Percentiles rank a stretch among this genome's conserved stretches.
Evolutionary conservation across 495 filamentous ascomycete species (phyloP).

Genomic region (Xylaria intraflava): DNA sequence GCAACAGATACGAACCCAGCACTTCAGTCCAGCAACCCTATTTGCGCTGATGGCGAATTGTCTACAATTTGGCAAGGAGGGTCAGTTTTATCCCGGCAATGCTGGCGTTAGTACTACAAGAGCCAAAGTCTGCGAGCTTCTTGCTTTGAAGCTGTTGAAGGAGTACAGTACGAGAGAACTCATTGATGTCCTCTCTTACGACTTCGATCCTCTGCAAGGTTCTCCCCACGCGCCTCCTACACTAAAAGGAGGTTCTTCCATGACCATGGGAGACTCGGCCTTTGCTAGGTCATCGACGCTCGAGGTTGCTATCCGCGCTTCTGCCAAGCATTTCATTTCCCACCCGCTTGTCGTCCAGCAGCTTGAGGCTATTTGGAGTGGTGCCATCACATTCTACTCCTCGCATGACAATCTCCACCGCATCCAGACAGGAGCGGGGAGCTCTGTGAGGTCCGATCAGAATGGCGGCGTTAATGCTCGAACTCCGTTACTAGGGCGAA

Average conservation of each 20-base stretch:
- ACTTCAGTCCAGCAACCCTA: constrained; percentile 77
- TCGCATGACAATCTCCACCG: constrained; percentile 76
- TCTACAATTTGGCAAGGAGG: constrained; percentile 85
- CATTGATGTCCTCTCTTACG: constrained; percentile 86
- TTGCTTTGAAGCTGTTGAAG: constrained; percentile 84
- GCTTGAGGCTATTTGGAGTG: constrained; percentile 92
- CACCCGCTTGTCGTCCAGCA: constrained; percentile 88
- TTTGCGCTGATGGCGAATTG: constrained; percentile 91
- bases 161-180: constrained; percentile 85
- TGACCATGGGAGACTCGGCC: constrained; percentile 35
- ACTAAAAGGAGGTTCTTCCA: constrained; percentile 20
- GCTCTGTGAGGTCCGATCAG: constrained; percentile 8
- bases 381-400: constrained; percentile 86
- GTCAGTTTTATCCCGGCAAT: constrained; percentile 70
- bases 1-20: constrained; percentile 68
- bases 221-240: constrained; percentile 44
- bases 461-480: constrained; percentile 23
- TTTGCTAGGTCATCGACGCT: constrained; percentile 79
- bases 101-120: constrained; percentile 74
- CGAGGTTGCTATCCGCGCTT: constrained; percentile 82
- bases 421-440: constrained; percentile 19
- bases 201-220: constrained; percentile 87
- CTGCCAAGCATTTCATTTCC: constrained; percentile 82
- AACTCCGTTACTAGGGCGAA: constrained; percentile 39
- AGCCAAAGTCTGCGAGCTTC: constrained; percentile 79